These are phyloP conservation scores for Pisolithus microcarpus DNA, from an alignment of 768 basidiomycete genomes.

Conservation along the genomic window DNA sequence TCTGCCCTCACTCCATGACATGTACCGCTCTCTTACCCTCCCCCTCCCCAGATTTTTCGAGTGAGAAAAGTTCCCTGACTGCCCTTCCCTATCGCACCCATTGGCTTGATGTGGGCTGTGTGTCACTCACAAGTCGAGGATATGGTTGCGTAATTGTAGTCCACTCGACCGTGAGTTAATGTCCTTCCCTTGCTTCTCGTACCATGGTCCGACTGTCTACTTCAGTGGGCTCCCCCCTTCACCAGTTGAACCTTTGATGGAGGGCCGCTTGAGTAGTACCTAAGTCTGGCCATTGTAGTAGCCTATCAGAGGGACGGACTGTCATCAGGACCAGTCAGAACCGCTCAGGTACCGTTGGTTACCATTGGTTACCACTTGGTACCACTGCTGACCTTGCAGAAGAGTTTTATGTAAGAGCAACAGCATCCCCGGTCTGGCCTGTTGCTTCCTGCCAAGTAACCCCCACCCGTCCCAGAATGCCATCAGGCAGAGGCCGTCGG, in stretches of 20 bases:
- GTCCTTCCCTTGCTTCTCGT: background rate
- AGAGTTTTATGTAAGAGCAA: no score
- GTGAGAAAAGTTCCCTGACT: constrained; percentile 19
- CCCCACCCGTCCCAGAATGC: no score
- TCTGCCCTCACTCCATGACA: constrained; percentile 35
- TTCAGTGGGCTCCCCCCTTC: constrained; percentile 21
- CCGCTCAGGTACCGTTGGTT: no score
- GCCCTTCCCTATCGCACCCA: constrained; percentile 17
- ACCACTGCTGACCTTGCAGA: no score
- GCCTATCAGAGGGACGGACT: no score
- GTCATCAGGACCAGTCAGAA: no score
- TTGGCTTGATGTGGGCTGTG: constrained; percentile 28
- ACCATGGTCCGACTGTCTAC: background rate
- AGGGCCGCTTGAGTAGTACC: constrained; percentile 18
- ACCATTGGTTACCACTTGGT: no score
- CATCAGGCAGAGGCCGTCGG: no score
- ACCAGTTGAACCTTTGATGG: constrained; percentile 31
- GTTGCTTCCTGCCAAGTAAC: no score
- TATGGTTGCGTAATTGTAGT: background rate
- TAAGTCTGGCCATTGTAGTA: constrained; percentile 1
- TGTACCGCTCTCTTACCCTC: constrained; percentile 1
- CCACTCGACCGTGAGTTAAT: background rate
- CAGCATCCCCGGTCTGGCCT: no score
- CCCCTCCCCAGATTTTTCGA: constrained; percentile 9
- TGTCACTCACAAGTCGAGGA: background rate